Evolutionary conservation across 169 alveolate genomes (phyloP).

Genomic region (Perkinsus olseni): DNA sequence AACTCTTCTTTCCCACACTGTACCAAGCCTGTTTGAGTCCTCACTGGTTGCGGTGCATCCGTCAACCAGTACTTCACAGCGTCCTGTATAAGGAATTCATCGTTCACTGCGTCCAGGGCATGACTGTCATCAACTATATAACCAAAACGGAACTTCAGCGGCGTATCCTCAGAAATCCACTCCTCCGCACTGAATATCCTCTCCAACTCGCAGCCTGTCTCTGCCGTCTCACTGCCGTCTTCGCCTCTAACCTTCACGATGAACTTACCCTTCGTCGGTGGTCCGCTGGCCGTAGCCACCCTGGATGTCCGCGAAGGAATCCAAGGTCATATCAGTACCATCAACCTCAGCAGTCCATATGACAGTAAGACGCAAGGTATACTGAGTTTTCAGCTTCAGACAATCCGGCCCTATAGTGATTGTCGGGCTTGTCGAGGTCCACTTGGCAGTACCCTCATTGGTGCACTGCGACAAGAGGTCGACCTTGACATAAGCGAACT

Average conservation of each 20-base stretch:
- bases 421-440: neutral
- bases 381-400: neutral
- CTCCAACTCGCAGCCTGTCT: neutral
- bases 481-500: neutral
- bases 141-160: neutral
- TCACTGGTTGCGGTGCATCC: neutral
- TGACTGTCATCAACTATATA: neutral
- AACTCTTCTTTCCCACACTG: neutral
- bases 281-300: neutral
- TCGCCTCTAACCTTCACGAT: neutral
- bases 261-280: neutral
- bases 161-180: neutral
- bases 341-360: neutral
- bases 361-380: neutral
- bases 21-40: neutral
- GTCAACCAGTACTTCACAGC: neutral
- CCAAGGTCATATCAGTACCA: neutral
- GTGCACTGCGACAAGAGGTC: neutral
- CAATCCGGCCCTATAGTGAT: neutral
- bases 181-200: neutral
- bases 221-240: neutral
- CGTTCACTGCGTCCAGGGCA: neutral
- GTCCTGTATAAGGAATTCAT: neutral
- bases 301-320: neutral
- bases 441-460: neutral